A percentile compares a stretch with the other conserved stretches of the same genome.
Evolutionary conservation across 163 green algal species (phyloP).

Genomic region (Chloromonas sp.): DNA sequence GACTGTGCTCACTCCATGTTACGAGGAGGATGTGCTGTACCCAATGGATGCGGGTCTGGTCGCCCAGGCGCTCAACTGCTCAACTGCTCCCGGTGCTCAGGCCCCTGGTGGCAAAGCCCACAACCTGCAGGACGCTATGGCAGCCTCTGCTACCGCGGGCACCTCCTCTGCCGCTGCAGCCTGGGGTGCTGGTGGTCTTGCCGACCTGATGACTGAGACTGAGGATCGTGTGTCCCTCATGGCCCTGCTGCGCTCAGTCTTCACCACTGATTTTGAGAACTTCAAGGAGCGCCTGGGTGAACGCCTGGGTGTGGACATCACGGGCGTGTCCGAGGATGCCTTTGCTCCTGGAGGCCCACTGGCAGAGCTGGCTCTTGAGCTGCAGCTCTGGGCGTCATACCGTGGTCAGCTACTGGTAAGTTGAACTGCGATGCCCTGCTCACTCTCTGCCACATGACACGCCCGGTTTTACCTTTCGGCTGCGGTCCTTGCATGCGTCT

Average conservation of each 20-base stretch:
- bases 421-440: not conserved
- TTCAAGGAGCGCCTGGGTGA: conserved; percentile 47
- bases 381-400: conserved; percentile 41
- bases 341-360: conserved; percentile 16
- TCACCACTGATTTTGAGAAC: conserved; percentile 48
- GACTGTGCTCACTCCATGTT: conserved; percentile 49
- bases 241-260: conserved; percentile 45
- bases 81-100: not conserved
- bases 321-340: conserved; percentile 15
- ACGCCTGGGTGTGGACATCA: conserved; percentile 16
- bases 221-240: conserved; percentile 54
- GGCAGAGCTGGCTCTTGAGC: conserved; percentile 18
- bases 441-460: too few species aligned
- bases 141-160: too few species aligned
- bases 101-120: too few species aligned
- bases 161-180: not conserved
- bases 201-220: conserved; percentile 52
- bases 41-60: conserved; percentile 34
- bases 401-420: conserved; percentile 37
- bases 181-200: conserved; percentile 18
- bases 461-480: too few species aligned
- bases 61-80: conserved; percentile 10
- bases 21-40: conserved; percentile 66
- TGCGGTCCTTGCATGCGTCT: too few species aligned
- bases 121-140: not conserved